Base-by-base conservation (phyloP, 148 eudicot genomes). In the Camellia lanceoleosa region DNA sequence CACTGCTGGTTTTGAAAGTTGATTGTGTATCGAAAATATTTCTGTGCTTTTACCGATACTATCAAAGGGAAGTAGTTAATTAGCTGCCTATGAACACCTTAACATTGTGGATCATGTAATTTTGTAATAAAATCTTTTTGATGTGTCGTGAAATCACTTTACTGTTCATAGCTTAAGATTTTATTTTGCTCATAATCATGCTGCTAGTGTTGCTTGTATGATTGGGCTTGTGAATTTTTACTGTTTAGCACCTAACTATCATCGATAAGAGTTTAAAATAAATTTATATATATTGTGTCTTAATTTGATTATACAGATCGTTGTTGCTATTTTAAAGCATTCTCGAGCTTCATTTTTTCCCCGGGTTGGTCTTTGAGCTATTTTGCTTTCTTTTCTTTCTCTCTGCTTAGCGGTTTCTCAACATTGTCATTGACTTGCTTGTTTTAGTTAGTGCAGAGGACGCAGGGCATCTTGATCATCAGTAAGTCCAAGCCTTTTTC, bases 401-500 rank as follows among this genome's bases (percentile, higher is more conserved):
- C 20, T 46, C 60, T 14, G 15, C 13, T 75, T 11, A 3, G 5
- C 38, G 6, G 58, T 64, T 63, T 54, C 20, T 47, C 38, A 47
- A 59, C n/a, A 23, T 76, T 78, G 62, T 54, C 11, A 56, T 41
- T 66, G 60, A 77, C 49, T 65, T 54, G 44, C 79, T 43, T 42
- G 49, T 78, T 78, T 68, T 9, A 55, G 73, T 43, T 18, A 52
- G 46, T 20, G 5, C 7, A 52, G 63, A 38, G 56, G 61, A 38
- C 71, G 72, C 59, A 66, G 71, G 38, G 63, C 80, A 38, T 54
- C 63, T 16, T 7, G 16, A 15, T 66, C 73, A 44, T 54, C 72
- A 78, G 80, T 78, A 78, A 78, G 80, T 78, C 63, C 38, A 49
- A 7, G 38, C 71, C 58, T 49, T 77, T 63, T 63, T 6, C 41